Evolutionary conservation across 768 basidiomycete species (phyloP), one percentile per base, ranked within the genome.

Genomic region (Boletus eberwhitei): DNA sequence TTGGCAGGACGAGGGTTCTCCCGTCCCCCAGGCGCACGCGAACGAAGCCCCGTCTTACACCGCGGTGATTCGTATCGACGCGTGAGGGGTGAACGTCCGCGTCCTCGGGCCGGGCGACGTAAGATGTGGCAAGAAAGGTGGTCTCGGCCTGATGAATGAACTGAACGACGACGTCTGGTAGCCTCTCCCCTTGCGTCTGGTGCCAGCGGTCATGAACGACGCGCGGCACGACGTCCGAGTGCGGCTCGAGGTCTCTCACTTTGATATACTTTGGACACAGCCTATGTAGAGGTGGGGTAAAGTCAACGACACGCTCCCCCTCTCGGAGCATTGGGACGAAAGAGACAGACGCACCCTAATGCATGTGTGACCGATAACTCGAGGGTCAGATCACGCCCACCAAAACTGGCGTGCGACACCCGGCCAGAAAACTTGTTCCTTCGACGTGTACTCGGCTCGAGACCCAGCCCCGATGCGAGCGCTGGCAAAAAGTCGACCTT

Each of bases 191-290:
- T 4, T 64, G 37, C 8, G 58, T 42, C 40, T 85, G 55, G 29
- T 71, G 53, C 12, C 64, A 51, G 3, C 63, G 54, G 38, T 75
- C 61, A 48, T 78, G 62, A 4, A 63, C 57, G 14, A 83, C 63
- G 1, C 58, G 59, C 0, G 83, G 75, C 14, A 64, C 54, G 2
- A 74, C 70, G 21, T 70, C 48, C 0, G 74, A 66, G 54, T 75
- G 63, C 1, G 82, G 74, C 13, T 68, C 61, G 9, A 86, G 64
- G 7, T 79, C 73, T 8, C 83, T 76, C 42, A 77, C 62, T 46
- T 76, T 81, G 62, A 85, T 86, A 51, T 86, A 86, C 61, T 86
- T 86, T 8, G 84, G 85, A 64, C 83, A 86, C 56, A 84, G 80
- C 31, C 84, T 85, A 26, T 6, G 24, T 6, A 26, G 47, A 4